phyloP scores from a whole-genome alignment of 2,329 filamentous ascomycete species.

The Verticillium nubilum region DNA sequence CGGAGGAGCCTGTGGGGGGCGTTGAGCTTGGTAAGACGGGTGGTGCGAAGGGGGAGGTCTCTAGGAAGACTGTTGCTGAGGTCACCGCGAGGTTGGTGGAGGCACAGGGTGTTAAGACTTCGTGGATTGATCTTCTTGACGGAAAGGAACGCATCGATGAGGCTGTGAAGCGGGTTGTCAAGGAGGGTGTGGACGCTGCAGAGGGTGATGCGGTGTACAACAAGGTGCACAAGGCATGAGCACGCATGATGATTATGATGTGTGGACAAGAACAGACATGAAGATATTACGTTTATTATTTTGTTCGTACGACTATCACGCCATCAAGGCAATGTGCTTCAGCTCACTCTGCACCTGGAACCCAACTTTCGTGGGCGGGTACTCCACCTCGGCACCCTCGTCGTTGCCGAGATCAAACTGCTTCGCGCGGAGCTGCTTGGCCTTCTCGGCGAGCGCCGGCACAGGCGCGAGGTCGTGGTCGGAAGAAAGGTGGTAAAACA shows the following conservation, averaged over 20 bases:
- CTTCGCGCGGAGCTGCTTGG: conserved; percentile 36
- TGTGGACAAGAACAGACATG: neutral
- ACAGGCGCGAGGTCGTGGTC: conserved; percentile 51
- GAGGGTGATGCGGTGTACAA: conserved; percentile 43
- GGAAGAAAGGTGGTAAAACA: conserved; percentile 56
- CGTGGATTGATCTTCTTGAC: conserved; percentile 51
- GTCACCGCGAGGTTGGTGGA: conserved; percentile 52
- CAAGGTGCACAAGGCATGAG: conserved; percentile 3
- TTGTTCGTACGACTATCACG: conserved; percentile 18
- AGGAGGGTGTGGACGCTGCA: conserved; percentile 42
- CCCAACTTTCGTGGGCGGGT: conserved; percentile 52
- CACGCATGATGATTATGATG: neutral
- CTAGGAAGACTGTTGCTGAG: conserved; percentile 55
- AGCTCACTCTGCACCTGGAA: conserved; percentile 53
- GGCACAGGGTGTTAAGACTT: conserved; percentile 36
- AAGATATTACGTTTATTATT: neutral
- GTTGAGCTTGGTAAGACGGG: conserved; percentile 42
- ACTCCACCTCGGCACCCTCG: conserved; percentile 44
- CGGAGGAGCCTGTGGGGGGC: conserved; percentile 40
- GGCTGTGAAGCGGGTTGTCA: conserved; percentile 43
- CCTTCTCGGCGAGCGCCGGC: conserved; percentile 38
- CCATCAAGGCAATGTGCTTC: conserved; percentile 48
- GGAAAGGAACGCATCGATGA: conserved; percentile 42
- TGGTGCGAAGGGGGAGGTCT: conserved; percentile 33
- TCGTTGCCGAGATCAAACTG: conserved; percentile 45